Conservation (phyloP, 75 land plant species). For the Sequoia sempervirens region DNA sequence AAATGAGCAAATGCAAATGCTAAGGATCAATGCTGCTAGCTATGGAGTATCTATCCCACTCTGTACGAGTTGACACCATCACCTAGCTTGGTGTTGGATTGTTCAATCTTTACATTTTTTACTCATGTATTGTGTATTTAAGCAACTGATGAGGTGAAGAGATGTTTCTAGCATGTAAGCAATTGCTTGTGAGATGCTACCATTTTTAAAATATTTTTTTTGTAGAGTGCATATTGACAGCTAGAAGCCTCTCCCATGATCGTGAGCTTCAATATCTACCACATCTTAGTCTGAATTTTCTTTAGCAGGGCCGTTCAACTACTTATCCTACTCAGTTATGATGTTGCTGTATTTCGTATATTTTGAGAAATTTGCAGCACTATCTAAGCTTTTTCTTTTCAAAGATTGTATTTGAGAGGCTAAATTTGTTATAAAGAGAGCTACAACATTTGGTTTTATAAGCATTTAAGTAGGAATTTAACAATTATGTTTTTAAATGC, state of each 20-base stretch:
- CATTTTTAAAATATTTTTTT: neutral
- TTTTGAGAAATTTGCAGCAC: neutral
- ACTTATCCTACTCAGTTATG: neutral
- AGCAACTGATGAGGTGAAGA: neutral
- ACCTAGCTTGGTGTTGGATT: neutral
- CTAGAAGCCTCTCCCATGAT: neutral
- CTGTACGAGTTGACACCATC: neutral
- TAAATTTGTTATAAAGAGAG: neutral
- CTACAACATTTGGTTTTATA: neutral
- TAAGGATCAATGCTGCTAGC: neutral
- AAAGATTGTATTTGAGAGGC: neutral
- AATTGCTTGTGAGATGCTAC: neutral
- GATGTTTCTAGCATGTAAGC: constrained; percentile 3
- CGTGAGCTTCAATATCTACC: neutral
- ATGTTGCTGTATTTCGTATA: neutral
- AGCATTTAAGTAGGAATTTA: neutral
- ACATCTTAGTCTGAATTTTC: neutral
- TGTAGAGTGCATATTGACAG: neutral
- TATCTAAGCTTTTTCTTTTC: neutral
- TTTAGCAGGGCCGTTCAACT: neutral
- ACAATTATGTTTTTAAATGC: neutral
- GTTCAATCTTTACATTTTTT: neutral
- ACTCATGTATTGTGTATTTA: neutral
- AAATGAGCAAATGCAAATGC: neutral
- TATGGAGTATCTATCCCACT: neutral